Evolutionary conservation across 2,329 filamentous ascomycete genomes (phyloP).

Genomic region (Ambrosiella cleistominuta): DNA sequence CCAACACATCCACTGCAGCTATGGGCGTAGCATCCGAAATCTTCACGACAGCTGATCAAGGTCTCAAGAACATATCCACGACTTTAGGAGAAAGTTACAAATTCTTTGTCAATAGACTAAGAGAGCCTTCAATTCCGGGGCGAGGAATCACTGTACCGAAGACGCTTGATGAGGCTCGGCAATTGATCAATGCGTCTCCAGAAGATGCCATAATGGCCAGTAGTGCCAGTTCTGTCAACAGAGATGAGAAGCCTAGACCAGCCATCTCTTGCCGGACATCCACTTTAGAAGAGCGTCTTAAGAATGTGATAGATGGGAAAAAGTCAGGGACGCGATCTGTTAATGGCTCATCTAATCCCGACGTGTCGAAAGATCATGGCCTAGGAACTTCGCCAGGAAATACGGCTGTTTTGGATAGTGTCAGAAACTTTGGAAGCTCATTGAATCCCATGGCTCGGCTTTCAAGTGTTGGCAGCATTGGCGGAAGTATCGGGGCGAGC

Average conservation of each 20-base stretch:
- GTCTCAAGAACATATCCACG: conserved; percentile 78
- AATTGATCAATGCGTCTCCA: conserved; percentile 61
- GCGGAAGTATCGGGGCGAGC: neutral
- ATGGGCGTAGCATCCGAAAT: conserved; percentile 71
- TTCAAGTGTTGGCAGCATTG: conserved; percentile 25
- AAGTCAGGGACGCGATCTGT: conserved; percentile 21
- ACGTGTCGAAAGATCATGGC: conserved; percentile 43
- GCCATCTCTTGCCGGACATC: conserved; percentile 12
- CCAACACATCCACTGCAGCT: conserved; percentile 67
- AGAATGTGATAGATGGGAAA: conserved; percentile 52
- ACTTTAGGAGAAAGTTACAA: conserved; percentile 87
- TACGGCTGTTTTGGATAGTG: conserved; percentile 57
- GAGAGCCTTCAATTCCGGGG: conserved; percentile 35
- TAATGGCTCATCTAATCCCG: conserved; percentile 38
- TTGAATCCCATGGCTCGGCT: conserved; percentile 65
- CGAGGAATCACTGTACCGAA: conserved; percentile 52
- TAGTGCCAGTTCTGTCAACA: conserved; percentile 15
- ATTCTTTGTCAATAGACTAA: conserved; percentile 75
- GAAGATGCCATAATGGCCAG: conserved; percentile 37
- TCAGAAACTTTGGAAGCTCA: conserved; percentile 63
- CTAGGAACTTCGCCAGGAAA: conserved; percentile 18
- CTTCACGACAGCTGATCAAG: conserved; percentile 75
- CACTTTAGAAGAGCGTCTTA: conserved; percentile 42
- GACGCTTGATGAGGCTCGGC: conserved; percentile 82
- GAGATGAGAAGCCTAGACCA: conserved; percentile 27